Evolutionary conservation across 768 basidiomycete species (phyloP).

Genomic region (Vararia minispora): DNA sequence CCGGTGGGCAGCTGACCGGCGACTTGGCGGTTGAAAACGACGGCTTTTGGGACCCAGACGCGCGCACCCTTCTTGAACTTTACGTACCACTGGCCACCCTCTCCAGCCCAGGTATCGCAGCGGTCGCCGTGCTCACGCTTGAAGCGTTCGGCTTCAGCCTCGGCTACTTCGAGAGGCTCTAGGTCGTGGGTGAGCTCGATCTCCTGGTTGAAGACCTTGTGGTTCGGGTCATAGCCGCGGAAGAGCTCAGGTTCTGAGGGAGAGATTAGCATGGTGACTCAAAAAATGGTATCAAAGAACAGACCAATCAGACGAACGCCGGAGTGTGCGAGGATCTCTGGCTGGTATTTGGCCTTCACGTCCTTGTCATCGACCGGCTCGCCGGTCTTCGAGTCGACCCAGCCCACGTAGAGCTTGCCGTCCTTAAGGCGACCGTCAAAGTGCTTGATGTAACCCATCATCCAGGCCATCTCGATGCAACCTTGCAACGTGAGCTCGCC

Average conservation of each 20-base stretch:
- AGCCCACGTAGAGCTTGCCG: slow-evolving; percentile 89
- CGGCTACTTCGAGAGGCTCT: slow-evolving; percentile 89
- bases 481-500: slow-evolving; percentile 98
- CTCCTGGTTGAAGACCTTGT: slow-evolving; percentile 96
- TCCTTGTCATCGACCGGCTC: slow-evolving; percentile 99
- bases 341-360: slow-evolving; percentile 86
- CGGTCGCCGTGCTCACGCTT: slow-evolving; percentile 95
- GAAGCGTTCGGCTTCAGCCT: slow-evolving; percentile 88
- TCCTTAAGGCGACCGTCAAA: slow-evolving; percentile 95
- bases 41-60: slow-evolving; percentile 86
- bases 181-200: slow-evolving; percentile 93
- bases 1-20: slow-evolving; percentile 96
- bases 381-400: slow-evolving; percentile 89
- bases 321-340: slow-evolving; percentile 82
- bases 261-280: background rate
- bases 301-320: slow-evolving; percentile 91
- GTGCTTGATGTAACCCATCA: slow-evolving; percentile 98
- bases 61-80: slow-evolving; percentile 98
- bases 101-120: slow-evolving; percentile 88
- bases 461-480: slow-evolving; percentile 99
- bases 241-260: slow-evolving; percentile 87
- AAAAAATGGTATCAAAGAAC: background rate
- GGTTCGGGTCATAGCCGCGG: slow-evolving; percentile 95
- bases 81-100: slow-evolving; percentile 93
- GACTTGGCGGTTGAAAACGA: slow-evolving; percentile 89